A percentile compares a stretch with the other conserved stretches of the same genome.
These are phyloP conservation scores for Euphorbia celastroides DNA, from an alignment of 441 rosid species.

Conservation along the genomic window DNA sequence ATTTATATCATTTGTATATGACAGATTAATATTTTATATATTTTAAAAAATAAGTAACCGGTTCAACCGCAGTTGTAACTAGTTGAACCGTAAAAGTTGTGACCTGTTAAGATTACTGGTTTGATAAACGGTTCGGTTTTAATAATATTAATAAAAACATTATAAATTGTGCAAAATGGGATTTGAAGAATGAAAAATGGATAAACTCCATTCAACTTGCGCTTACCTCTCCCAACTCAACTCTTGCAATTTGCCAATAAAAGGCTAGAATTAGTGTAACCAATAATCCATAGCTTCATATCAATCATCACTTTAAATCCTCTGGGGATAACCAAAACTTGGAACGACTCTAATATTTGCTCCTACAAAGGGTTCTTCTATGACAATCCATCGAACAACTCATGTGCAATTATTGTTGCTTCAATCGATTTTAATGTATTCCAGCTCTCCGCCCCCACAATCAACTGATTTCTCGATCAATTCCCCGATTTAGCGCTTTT, in stretches of 20 bases:
- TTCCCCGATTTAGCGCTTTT: constrained; percentile 71
- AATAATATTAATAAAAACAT: no score
- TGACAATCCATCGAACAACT: constrained; percentile 72
- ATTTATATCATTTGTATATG: no score
- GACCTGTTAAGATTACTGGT: no score
- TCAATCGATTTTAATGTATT: constrained; percentile 86
- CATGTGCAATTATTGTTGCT: constrained; percentile 60
- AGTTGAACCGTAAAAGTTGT: no score
- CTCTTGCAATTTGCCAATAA: constrained; percentile 45
- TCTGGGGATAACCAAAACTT: constrained; percentile 54
- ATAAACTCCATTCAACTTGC: no score
- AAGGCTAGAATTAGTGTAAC: constrained; percentile 62
- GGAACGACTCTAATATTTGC: constrained; percentile 74
- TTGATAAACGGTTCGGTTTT: no score
- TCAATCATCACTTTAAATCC: constrained; percentile 67
- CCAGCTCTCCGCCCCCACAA: constrained; percentile 59
- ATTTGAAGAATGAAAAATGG: no score
- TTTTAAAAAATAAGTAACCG: no score
- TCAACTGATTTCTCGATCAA: constrained; percentile 72
- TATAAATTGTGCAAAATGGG: no score
- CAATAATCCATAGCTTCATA: constrained; percentile 72
- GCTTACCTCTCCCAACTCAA: constrained; percentile 19
- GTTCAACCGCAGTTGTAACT: no score
- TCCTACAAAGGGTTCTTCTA: constrained; percentile 75
- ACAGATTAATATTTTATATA: no score